phyloP scores from a whole-genome alignment of 169 alveolate genomes.

The Babesia caballi region DNA sequence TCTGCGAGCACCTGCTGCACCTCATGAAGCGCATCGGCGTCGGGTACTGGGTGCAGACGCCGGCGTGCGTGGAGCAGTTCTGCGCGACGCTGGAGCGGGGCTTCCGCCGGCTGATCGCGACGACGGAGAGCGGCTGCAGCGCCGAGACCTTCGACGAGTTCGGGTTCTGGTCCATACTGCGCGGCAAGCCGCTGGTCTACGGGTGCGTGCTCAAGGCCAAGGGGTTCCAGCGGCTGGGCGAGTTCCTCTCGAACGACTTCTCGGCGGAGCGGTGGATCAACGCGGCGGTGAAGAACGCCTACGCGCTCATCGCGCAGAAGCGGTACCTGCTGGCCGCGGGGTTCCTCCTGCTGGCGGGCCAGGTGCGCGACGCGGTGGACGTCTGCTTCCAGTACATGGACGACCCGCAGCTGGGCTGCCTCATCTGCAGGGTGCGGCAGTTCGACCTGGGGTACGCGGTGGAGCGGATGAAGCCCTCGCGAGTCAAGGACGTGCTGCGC shows the following conservation, averaged over 20 bases:
- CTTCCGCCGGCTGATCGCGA: constrained; percentile 28
- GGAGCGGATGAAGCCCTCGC: constrained; percentile 3
- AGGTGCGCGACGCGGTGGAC: constrained; percentile 50
- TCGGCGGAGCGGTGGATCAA: constrained; percentile 32
- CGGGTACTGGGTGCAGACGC: constrained; percentile 49
- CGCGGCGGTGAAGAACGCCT: constrained; percentile 60
- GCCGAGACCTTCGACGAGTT: constrained; percentile 56
- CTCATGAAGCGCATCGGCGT: constrained; percentile 33
- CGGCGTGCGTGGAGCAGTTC: constrained; percentile 13
- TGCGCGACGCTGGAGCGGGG: constrained; percentile 29
- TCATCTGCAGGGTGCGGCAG: constrained; percentile 18
- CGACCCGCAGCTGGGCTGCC: constrained; percentile 42
- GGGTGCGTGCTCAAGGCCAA: constrained; percentile 49
- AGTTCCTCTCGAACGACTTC: constrained; percentile 52
- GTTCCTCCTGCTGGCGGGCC: constrained; percentile 42
- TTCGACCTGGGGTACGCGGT: background rate
- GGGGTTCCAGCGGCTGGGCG: constrained; percentile 37
- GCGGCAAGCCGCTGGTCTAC: constrained; percentile 41
- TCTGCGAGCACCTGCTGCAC: constrained; percentile 3
- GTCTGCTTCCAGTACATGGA: constrained; percentile 52
- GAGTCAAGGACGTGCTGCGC: background rate
- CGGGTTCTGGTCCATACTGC: constrained; percentile 59
- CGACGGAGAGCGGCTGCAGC: constrained; percentile 4
- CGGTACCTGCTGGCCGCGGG: constrained; percentile 56
- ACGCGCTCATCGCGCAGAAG: constrained; percentile 50